A percentile compares a stretch with the other conserved stretches of the same genome.
Conservation (phyloP, 345 rosid species). For the Hibiscus mutabilis region DNA sequence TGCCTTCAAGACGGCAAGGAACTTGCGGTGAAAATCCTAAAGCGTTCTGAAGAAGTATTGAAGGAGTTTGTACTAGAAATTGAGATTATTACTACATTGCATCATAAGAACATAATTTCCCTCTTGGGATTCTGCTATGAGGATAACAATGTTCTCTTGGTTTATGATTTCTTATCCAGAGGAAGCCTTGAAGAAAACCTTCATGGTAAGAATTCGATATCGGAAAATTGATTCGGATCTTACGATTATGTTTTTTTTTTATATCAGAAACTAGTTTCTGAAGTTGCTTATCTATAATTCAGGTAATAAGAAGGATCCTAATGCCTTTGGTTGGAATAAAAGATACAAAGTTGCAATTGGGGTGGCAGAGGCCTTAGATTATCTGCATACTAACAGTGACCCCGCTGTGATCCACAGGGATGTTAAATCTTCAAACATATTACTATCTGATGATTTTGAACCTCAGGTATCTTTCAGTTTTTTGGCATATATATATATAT, state of each 20-base stretch:
- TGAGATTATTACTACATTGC: constrained; percentile 67
- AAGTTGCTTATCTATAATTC: constrained; percentile 11
- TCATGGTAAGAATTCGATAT: constrained; percentile 43
- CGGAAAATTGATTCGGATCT: neutral
- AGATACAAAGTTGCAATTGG: constrained; percentile 84
- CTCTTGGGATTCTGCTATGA: constrained; percentile 86
- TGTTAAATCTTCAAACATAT: constrained; percentile 92
- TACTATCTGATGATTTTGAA: constrained; percentile 78
- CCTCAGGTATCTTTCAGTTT: constrained; percentile 56
- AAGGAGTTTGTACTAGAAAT: constrained; percentile 76
- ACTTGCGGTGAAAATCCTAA: constrained; percentile 89
- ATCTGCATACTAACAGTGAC: constrained; percentile 59
- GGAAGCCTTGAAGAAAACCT: constrained; percentile 97
- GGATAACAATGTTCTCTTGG: constrained; percentile 58
- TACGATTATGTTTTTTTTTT: neutral
- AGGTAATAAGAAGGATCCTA: constrained; percentile 56
- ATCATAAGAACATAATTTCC: constrained; percentile 72
- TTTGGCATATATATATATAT: neutral
- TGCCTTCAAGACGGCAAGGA: constrained; percentile 68
- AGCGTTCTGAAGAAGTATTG: constrained; percentile 57
- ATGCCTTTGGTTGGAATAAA: constrained; percentile 67
- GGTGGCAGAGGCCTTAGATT: constrained; percentile 82
- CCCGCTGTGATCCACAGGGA: constrained; percentile 82
- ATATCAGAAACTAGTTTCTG: neutral
- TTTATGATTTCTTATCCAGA: constrained; percentile 74